Base-by-base conservation (phyloP, 768 basidiomycete genomes). In the Russula lepida region DNA sequence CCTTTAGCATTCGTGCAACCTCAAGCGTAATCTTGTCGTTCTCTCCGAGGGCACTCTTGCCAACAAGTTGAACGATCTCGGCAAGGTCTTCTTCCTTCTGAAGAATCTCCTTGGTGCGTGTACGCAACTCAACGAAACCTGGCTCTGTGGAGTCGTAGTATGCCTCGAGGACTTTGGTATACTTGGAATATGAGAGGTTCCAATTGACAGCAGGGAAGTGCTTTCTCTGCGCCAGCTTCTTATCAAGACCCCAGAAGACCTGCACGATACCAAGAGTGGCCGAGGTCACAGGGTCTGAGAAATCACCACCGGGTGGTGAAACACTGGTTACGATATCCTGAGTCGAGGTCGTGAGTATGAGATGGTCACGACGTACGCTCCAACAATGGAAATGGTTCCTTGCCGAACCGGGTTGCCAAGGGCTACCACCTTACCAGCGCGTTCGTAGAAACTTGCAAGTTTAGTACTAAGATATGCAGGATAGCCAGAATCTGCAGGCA, bases 201-300 rank as follows among this genome's bases (percentile, higher is more conserved):
- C 97, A 99, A 77, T 99, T 98, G 73, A 99, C 95, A n/a, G 95
- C 97, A 1, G 97, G 97, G 82, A 99, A 99, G 73, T 99, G 95
- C 74, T 99, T 98, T 64, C 95, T 84, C 72, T 98, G 97, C 3
- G 97, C 97, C 61, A 98, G 85, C 72, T 95, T 94, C 85, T 99
- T 99, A 77, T 98, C 97, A 28, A 99, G 83, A 73, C 97, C 97
- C 97, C 97, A 99, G 83, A 99, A 99, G 66, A 98, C 97, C 70
- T 98, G 97, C 11, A 99, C 97, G 71, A 99, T 99, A 78, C 94
- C 85, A 58, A 99, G 88, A 3, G 97, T 99, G 37, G 97, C 92
- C 48, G 94, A 86, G 8, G 95, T 98, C 62, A 99, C 97, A 37
- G 97, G 97, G 74, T 99, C 97, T 12, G 97, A 97, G 76, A 98